Conservation (phyloP, 768 basidiomycete species). For the Lentinula detonsa region DNA sequence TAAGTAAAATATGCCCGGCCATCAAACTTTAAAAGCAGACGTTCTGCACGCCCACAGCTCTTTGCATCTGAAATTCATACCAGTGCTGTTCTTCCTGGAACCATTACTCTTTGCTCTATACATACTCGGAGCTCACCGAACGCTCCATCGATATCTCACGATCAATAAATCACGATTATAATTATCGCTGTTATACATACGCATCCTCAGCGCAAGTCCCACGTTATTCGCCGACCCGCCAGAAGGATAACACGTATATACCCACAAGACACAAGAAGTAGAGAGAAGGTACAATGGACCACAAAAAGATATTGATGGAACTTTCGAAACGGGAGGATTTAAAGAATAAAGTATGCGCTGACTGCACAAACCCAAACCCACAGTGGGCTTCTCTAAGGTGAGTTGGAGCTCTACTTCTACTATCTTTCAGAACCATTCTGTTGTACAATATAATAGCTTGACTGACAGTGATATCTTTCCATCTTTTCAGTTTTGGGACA, state of each 20-base stretch:
- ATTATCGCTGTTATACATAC: not conserved
- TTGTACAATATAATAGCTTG: conserved; percentile 2
- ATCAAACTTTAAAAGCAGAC: not conserved
- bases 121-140: not conserved
- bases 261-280: not conserved
- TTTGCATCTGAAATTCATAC: not conserved
- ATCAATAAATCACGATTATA: no score
- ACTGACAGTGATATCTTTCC: conserved; percentile 5
- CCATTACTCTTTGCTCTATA: not conserved
- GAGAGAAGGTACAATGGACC: not conserved
- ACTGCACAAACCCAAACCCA: conserved; percentile 86
- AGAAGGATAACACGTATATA: no score
- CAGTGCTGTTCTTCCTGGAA: not conserved
- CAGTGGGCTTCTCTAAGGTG: conserved; percentile 91
- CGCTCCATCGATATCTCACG: not conserved
- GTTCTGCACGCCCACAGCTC: no score
- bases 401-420: conserved; percentile 7
- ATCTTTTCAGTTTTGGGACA: conserved; percentile 57
- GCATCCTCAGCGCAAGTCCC: not conserved
- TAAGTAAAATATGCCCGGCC: not conserved
- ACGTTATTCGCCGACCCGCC: no score
- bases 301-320: conserved; percentile 64
- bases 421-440: no score
- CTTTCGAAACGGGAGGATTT: conserved; percentile 69
- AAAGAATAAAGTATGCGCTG: conserved; percentile 72